These are phyloP conservation scores for Teunomyces panamensis DNA, from an alignment of 805 yeast genomes.

Conservation along the genomic window DNA sequence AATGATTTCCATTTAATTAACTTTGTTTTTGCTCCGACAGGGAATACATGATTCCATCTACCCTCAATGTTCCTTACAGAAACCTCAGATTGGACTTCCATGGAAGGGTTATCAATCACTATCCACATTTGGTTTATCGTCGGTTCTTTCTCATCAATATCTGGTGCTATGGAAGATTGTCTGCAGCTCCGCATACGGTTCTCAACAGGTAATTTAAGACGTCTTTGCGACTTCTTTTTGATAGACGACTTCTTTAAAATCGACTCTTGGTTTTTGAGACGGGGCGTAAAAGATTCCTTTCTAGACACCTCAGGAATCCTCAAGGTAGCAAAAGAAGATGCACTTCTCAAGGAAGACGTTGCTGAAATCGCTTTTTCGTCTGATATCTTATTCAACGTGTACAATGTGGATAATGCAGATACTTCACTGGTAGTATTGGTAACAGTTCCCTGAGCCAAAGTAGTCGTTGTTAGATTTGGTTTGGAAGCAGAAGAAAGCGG, in stretches of 20 bases:
- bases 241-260: neutral
- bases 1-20: constrained; percentile 90
- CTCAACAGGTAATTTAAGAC: neutral
- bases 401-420: constrained; percentile 39
- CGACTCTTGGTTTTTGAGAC: neutral
- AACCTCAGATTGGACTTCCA: constrained; percentile 53
- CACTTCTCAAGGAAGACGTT: constrained; percentile 7
- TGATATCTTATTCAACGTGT: constrained; percentile 30
- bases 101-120: constrained; percentile 65
- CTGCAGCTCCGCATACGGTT: neutral
- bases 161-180: neutral
- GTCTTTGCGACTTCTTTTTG: neutral
- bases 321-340: constrained; percentile 2
- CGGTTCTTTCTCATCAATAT: neutral
- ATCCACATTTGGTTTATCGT: constrained; percentile 27
- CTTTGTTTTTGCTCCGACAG: constrained; percentile 61
- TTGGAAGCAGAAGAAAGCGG: constrained; percentile 16
- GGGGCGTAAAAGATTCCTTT: neutral
- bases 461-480: constrained; percentile 29
- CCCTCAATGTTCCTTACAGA: constrained; percentile 56
- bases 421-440: constrained; percentile 23
- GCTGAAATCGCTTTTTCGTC: constrained; percentile 15
- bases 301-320: neutral
- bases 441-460: constrained; percentile 38
- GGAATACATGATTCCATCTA: constrained; percentile 90